Evolutionary conservation across 192 early-diverging fungal species (phyloP), one percentile per base, ranked within the genome.

Genomic region (Geosiphon pyriformis): DNA sequence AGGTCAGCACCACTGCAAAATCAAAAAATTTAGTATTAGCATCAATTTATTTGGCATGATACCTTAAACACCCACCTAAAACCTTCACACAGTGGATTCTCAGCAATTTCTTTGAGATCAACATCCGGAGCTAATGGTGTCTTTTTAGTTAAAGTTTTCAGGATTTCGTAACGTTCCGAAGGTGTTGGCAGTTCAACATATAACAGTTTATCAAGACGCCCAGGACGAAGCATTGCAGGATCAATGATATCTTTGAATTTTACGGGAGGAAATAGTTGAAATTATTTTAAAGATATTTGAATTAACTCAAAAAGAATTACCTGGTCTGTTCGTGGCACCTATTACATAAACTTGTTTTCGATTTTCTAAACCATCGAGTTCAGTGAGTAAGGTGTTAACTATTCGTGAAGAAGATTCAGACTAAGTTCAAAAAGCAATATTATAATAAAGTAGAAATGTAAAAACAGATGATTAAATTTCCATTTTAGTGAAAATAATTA

Each of bases 181-280:
- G 85, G 75, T 1, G 83, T 87, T 0, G 96, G 96, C 52, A 98
- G 74, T 73, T 95, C 94, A 0, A 99, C 94, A 74, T 96, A 99
- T n/a, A 99, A 80, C n/a, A 94, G 74, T 68, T 95, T 96, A 78
- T 97, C 96, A 26, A 99, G 73, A 54, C 96, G 90, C 15, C 96
- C 96, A 2, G 95, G 94, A 25, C 96, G 91, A 29, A 99, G 80
- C 95, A 99, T 95, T 32, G 96, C 96, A 4, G 96, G 88, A 68
- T 99, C 96, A 65, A 99, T 95, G 72, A 94, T 94, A 67, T 96
- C 94, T 64, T 33, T 20, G 27, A 20, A 30, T 23, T 51, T 30
- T 51, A 7, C 25, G 33, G 33, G 22, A 17, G 23, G 26, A 64
- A 27, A 31, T n/a, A 47, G 17, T 33, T 59, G 58, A 42, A 63